Conservation (phyloP, 345 rosid species). For the Citrus cavaleriei region DNA sequence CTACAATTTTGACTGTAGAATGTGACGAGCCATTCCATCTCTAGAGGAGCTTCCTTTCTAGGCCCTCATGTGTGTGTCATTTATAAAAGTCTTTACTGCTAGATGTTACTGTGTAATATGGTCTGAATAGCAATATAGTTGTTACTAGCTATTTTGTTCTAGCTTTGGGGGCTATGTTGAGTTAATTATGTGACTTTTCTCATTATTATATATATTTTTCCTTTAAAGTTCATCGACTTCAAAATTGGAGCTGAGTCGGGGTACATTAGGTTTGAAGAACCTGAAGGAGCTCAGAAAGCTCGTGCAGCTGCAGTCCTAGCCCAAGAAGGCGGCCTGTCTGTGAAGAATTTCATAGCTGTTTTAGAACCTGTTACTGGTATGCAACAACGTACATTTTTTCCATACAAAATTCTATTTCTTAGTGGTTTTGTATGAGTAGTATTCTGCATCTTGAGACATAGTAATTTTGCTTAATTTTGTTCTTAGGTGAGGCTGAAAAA, state of each 20-base stretch:
- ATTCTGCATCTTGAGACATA: background rate
- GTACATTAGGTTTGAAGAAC: conserved; percentile 71
- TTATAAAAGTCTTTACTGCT: background rate
- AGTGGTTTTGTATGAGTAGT: background rate
- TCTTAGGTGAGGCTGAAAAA: conserved; percentile 74
- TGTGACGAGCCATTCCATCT: background rate
- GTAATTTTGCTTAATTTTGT: background rate
- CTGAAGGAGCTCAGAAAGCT: conserved; percentile 91
- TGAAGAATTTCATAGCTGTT: conserved; percentile 69
- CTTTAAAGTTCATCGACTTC: conserved; percentile 75
- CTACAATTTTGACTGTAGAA: background rate
- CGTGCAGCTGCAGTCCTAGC: conserved; percentile 93
- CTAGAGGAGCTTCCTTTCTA: background rate
- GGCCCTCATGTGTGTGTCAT: background rate
- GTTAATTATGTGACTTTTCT: conserved; percentile 13
- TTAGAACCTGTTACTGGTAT: conserved; percentile 91
- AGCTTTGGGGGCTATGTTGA: background rate
- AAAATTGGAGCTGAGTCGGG: conserved; percentile 80
- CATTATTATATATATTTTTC: background rate
- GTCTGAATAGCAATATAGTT: background rate
- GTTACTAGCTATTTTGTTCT: background rate
- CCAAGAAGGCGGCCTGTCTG: conserved; percentile 69
- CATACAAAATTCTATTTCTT: background rate
- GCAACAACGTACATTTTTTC: conserved; percentile 3
- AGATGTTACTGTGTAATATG: background rate